phyloP scores from a whole-genome alignment of 2,329 filamentous ascomycete genomes.

The Fusarium sulawesiense region DNA sequence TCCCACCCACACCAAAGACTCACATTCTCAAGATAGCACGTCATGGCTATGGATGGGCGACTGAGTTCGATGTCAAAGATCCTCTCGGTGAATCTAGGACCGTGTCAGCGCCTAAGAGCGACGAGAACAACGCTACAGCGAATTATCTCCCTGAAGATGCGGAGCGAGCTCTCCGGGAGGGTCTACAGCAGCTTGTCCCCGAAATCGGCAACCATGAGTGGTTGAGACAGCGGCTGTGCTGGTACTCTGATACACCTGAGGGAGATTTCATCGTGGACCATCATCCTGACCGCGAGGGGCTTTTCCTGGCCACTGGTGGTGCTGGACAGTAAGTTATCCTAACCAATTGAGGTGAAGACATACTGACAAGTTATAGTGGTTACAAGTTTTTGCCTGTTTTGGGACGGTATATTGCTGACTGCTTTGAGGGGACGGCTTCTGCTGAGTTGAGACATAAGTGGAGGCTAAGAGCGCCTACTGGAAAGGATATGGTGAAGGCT shows the following conservation, averaged over 20 bases:
- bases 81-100: slow-evolving; percentile 16
- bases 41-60: slow-evolving; percentile 68
- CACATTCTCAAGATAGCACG: slow-evolving; percentile 69
- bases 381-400: slow-evolving; percentile 42
- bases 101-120: slow-evolving; percentile 51
- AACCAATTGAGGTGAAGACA: fast-evolving
- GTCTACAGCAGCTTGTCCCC: slow-evolving; percentile 65
- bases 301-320: slow-evolving; percentile 61
- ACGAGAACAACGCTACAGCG: slow-evolving; percentile 53
- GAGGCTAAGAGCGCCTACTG: slow-evolving; percentile 38
- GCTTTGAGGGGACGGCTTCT: slow-evolving; percentile 48
- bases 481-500: slow-evolving; percentile 23
- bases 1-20: slow-evolving; percentile 61
- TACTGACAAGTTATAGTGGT: slow-evolving; percentile 18
- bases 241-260: slow-evolving; percentile 74
- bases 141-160: slow-evolving; percentile 63
- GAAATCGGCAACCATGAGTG: slow-evolving; percentile 64
- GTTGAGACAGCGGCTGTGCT: slow-evolving; percentile 65
- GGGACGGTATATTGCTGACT: slow-evolving; percentile 46
- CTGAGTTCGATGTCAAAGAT: slow-evolving; percentile 37
- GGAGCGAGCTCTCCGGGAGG: slow-evolving; percentile 61
- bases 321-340: slow-evolving; percentile 41
- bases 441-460: slow-evolving; percentile 47
- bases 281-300: slow-evolving; percentile 60
- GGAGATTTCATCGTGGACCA: slow-evolving; percentile 71